Conservation (phyloP, 495 filamentous ascomycete species). For the Lichina pygmaea region DNA sequence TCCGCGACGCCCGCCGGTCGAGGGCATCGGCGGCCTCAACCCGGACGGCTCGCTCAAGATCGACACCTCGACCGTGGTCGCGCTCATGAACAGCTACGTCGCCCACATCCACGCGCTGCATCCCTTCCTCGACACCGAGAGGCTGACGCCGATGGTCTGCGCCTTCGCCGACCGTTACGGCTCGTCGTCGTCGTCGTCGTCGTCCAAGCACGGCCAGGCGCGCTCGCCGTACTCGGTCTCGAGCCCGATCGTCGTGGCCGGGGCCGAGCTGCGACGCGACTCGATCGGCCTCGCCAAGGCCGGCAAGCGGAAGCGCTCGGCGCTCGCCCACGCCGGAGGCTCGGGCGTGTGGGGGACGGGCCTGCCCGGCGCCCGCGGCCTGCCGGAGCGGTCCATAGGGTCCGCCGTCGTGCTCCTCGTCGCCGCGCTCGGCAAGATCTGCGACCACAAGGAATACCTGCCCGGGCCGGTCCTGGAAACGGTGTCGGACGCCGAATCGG, state of each 20-base stretch:
- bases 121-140: constrained; percentile 43
- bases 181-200: too few relatives aligned
- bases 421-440: constrained; percentile 68
- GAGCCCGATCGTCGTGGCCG: constrained; percentile 6
- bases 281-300: neutral
- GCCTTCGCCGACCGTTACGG: constrained; percentile 16
- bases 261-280: constrained; percentile 5
- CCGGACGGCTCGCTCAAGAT: constrained; percentile 36
- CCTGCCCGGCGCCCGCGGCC: constrained; percentile 1
- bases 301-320: constrained; percentile 19
- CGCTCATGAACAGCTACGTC: constrained; percentile 44
- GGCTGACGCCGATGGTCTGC: constrained; percentile 21
- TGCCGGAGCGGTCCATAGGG: constrained; percentile 27
- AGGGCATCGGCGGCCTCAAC: constrained; percentile 21
- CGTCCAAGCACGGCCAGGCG: neutral
- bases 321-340: constrained; percentile 6
- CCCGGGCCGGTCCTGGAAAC: constrained; percentile 31
- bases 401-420: constrained; percentile 62
- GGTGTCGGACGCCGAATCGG: neutral
- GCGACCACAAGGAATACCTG: constrained; percentile 29
- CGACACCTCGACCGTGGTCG: constrained; percentile 28
- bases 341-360: neutral
- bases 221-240: constrained; percentile 13
- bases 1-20: constrained; percentile 4
- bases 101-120: constrained; percentile 68